phyloP scores from a whole-genome alignment of 768 basidiomycete species.

The Austroboletus eburneus region DNA sequence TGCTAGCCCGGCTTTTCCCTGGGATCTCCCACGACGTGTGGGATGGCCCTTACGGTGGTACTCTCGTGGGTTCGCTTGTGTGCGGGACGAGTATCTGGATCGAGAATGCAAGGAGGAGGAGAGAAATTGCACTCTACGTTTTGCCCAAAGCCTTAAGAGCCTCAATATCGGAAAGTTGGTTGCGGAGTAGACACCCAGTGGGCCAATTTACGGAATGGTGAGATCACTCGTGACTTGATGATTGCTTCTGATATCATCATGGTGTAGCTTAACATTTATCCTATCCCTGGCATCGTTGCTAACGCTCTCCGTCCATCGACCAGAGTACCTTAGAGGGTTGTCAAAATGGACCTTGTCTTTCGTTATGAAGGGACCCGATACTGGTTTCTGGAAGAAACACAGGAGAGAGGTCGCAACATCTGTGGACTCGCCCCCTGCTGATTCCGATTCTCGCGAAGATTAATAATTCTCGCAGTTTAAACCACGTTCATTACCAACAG shows the following conservation, averaged over 20 bases:
- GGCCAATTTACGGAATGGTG: conserved; percentile 53
- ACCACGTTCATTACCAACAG: neutral
- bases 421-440: neutral
- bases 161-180: conserved; percentile 53
- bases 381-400: conserved; percentile 47
- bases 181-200: conserved; percentile 40
- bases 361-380: conserved; percentile 56
- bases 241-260: conserved; percentile 9
- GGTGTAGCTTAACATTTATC: conserved; percentile 50
- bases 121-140: conserved; percentile 79
- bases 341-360: conserved; percentile 70
- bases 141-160: conserved; percentile 66
- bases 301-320: conserved; percentile 57
- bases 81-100: conserved; percentile 80
- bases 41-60: conserved; percentile 71
- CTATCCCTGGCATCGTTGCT: conserved; percentile 63
- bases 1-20: conserved; percentile 61
- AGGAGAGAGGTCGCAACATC: conserved; percentile 13
- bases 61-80: conserved; percentile 60
- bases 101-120: conserved; percentile 64
- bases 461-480: conserved; percentile 1
- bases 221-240: conserved; percentile 10
- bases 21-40: conserved; percentile 71
- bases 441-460: neutral
- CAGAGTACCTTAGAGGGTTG: conserved; percentile 65